phyloP scores from a whole-genome alignment of 352 stramenopile genomes.

The Phytopythium boreale region DNA sequence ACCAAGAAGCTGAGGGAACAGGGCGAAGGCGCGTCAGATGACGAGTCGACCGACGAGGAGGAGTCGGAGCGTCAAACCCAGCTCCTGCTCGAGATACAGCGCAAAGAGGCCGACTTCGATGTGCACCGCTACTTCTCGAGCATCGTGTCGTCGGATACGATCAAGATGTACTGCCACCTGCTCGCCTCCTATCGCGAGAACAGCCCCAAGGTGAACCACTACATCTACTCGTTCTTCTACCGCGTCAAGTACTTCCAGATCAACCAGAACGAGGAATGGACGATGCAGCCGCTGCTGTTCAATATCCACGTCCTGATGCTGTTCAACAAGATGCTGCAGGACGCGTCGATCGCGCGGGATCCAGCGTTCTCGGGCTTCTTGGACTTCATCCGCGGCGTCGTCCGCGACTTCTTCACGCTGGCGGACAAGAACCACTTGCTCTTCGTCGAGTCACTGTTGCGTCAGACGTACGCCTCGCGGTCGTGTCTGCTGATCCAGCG shows the following conservation, averaged over 20 bases:
- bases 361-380: conserved; percentile 64
- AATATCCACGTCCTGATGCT: conserved; percentile 78
- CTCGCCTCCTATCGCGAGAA: conserved; percentile 75
- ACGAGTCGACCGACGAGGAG: conserved; percentile 72
- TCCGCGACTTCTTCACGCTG: conserved; percentile 78
- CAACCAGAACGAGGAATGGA: conserved; percentile 66
- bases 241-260: conserved; percentile 81
- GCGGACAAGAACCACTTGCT: conserved; percentile 78
- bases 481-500: conserved; percentile 71
- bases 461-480: conserved; percentile 65
- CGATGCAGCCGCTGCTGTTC: conserved; percentile 85
- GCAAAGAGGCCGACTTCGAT: conserved; percentile 85
- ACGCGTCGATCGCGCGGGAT: conserved; percentile 54
- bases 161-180: conserved; percentile 82
- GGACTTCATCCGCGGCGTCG: conserved; percentile 75
- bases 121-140: conserved; percentile 78
- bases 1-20: conserved; percentile 42
- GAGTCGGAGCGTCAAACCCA: conserved; percentile 65
- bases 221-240: conserved; percentile 88
- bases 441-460: conserved; percentile 73
- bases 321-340: conserved; percentile 87
- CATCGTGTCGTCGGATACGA: conserved; percentile 76
- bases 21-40: conserved; percentile 32
- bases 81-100: conserved; percentile 79
- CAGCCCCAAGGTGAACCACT: conserved; percentile 83